Percentiles rank a stretch among this genome's conserved stretches.
These are phyloP conservation scores for Barnettozyma siamensis DNA, from an alignment of 805 yeast species.

Conservation along the genomic window DNA sequence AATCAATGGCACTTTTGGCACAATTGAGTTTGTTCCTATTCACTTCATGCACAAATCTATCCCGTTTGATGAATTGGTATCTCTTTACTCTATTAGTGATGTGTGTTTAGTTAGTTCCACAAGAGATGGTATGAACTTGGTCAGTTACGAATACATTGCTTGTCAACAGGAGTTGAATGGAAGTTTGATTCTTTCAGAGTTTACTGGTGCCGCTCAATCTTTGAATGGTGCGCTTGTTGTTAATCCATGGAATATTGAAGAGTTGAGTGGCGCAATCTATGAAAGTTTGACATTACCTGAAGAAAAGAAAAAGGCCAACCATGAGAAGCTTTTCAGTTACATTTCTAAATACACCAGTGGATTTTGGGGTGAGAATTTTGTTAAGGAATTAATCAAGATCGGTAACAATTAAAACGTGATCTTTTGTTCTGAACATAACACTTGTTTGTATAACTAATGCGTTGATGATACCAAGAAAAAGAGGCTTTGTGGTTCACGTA, in stretches of 20 bases:
- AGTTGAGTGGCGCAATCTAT: conserved; percentile 75
- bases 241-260: conserved; percentile 98
- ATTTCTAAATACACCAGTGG: conserved; percentile 91
- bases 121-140: conserved; percentile 98
- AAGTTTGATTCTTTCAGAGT: conserved; percentile 81
- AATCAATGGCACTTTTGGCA: conserved; percentile 93
- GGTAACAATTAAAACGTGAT: conserved; percentile 13
- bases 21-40: conserved; percentile 95
- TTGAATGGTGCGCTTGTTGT: conserved; percentile 90
- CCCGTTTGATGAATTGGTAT: conserved; percentile 85
- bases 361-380: conserved; percentile 96
- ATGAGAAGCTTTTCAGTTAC: conserved; percentile 77
- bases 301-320: conserved; percentile 74
- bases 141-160: conserved; percentile 93
- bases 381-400: conserved; percentile 64
- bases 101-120: conserved; percentile 92
- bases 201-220: conserved; percentile 99
- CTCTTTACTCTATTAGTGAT: conserved; percentile 80
- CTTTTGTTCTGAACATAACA: too few species aligned
- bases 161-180: conserved; percentile 88
- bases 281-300: conserved; percentile 82
- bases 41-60: conserved; percentile 93
- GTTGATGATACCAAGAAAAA: too few species aligned
- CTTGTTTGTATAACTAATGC: too few species aligned
- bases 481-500: too few species aligned